A percentile compares a stretch with the other conserved stretches of the same genome.
phyloP scores from a whole-genome alignment of 1,284 basidiomycete genomes.

The Apiotrichum veenhuisii region DNA sequence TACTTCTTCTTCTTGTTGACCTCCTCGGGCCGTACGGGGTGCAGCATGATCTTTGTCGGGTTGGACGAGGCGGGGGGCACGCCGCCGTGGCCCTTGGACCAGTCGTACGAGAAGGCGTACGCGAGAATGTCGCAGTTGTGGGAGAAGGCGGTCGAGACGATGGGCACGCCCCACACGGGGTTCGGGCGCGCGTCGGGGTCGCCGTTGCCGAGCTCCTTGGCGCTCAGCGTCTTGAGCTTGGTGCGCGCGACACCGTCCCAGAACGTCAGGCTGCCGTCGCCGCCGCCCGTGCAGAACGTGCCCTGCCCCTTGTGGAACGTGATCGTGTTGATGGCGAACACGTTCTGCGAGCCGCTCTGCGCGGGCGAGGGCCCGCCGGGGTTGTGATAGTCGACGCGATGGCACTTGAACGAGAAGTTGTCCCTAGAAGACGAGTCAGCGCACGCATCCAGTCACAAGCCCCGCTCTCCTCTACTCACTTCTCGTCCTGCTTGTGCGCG shows the following conservation, averaged over 20 bases:
- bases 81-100: conserved; percentile 82
- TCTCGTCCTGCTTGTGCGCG: conserved; percentile 32
- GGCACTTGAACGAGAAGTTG: conserved; percentile 96
- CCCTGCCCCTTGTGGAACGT: conserved; percentile 88
- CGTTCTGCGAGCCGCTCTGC: conserved; percentile 57
- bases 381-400: conserved; percentile 64
- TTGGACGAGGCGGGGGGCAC: conserved; percentile 64
- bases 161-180: conserved; percentile 36
- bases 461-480: no score
- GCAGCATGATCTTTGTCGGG: conserved; percentile 70
- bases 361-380: conserved; percentile 35
- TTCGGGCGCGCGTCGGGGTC: conserved; percentile 62
- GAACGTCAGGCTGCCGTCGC: conserved; percentile 46
- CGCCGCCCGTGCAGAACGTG: conserved; percentile 89
- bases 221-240: conserved; percentile 62
- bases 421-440: conserved; percentile 52
- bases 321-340: conserved; percentile 88
- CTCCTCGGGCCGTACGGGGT: conserved; percentile 84
- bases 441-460: no score
- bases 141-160: conserved; percentile 70
- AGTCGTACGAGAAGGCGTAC: conserved; percentile 83
- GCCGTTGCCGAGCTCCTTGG: conserved; percentile 63
- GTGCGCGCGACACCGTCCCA: conserved; percentile 63
- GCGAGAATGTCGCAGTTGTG: conserved; percentile 82
- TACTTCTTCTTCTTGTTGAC: conserved; percentile 56